Base-by-base conservation (phyloP, 345 rosid species). In the Schrenkiella parvula region DNA sequence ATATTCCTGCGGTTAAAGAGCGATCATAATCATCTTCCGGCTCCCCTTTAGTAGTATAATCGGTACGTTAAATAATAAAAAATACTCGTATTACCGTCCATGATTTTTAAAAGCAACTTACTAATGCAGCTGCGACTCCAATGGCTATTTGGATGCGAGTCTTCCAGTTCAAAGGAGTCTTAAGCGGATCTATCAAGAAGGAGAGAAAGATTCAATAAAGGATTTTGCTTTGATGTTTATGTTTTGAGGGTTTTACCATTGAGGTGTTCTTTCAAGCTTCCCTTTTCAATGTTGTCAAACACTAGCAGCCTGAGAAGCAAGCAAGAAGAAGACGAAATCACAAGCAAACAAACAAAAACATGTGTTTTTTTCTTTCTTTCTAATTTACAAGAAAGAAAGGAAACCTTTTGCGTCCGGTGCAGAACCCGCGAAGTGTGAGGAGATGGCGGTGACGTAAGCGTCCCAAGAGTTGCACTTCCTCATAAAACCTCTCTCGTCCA, bases 61-160 rank as follows among this genome's bases (percentile, higher is more conserved):
- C 19, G 0, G 11, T 3, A 25, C 12, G 66, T 39, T 66, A 13
- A 31, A 8, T 11, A 41, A 52, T 38, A n/a, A 54, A 26, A 42
- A 46, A 22, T 2, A 44, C 15, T 47, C 58, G 12, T 57, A 32
- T 8, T 17, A 54, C 31, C 29, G 2, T 68, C 64, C 43, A 56
- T 23, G 29, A 47, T 23, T 11, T 13, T 2, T 1, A 19, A 18
- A 58, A 70, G 46, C 8, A 63, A 80, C 91, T 76, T 81, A 91
- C 99, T 84, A 95, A 44, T 78, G 99, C 97, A 61, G 99, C 97
- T 50, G 91, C 88, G n/a, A 95, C 95, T 17, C 97, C 96, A 29
- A 77, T 77, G 21, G 95, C 95, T 80, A 91, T 87, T 32, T 82
- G 84, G 65, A 87, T 78, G 68, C 99, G 91, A 25, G 89, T 80